These are phyloP conservation scores for Boletus subcaerulescens DNA, from an alignment of 768 basidiomycete genomes.

Conservation along the genomic window DNA sequence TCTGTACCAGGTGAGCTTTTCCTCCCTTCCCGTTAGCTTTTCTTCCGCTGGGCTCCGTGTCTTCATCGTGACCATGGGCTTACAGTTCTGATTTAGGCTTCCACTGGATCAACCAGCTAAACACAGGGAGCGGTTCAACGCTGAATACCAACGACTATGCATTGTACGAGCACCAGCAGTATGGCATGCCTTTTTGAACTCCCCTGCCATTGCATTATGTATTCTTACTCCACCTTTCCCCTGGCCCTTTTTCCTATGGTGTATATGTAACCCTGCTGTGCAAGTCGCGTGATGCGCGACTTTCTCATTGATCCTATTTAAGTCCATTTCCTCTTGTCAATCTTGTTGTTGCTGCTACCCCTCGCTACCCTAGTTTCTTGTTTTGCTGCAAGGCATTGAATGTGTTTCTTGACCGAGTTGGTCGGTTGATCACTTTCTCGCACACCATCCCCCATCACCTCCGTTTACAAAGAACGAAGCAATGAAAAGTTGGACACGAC, in stretches of 20 bases:
- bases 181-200: conserved; percentile 8
- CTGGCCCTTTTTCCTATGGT: neutral
- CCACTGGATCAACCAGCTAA: conserved; percentile 35
- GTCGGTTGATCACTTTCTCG: no score
- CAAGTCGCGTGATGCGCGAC: neutral
- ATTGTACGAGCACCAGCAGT: conserved; percentile 24
- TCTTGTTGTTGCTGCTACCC: no score
- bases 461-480: no score
- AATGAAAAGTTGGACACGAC: no score
- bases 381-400: neutral
- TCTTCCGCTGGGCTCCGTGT: neutral
- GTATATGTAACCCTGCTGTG: no score
- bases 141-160: conserved; percentile 27
- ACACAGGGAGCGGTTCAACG: conserved; percentile 8
- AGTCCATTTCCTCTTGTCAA: no score
- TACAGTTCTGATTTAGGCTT: conserved; percentile 28
- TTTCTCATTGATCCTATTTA: neutral
- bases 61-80: neutral
- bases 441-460: no score
- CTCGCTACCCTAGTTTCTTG: neutral
- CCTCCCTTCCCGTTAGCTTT: no score
- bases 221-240: neutral
- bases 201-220: neutral
- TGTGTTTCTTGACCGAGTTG: neutral
- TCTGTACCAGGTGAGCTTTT: conserved; percentile 48